These are phyloP conservation scores for Acmispon strigosus DNA, from an alignment of 306 rosid species.

Conservation along the genomic window DNA sequence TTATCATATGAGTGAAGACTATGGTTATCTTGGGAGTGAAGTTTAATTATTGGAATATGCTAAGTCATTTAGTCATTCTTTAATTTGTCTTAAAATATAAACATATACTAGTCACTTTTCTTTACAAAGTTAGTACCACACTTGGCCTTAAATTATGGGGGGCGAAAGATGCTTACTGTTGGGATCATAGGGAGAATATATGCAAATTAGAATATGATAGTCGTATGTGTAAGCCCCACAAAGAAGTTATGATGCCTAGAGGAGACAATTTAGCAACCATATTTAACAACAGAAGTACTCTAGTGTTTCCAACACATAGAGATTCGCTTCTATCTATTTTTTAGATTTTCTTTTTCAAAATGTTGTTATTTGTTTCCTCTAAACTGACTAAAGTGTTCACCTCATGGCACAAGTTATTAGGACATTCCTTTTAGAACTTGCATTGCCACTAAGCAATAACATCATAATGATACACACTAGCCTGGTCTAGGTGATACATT, in stretches of 20 bases:
- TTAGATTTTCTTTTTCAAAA: neutral
- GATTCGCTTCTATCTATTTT: neutral
- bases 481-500: neutral
- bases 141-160: slow-evolving; percentile 5
- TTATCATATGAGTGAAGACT: slow-evolving; percentile 17
- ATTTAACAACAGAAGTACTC: neutral
- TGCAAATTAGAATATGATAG: slow-evolving; percentile 35
- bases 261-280: slow-evolving; percentile 15
- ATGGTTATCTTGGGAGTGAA: slow-evolving; percentile 2
- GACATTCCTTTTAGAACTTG: neutral
- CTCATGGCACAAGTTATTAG: neutral
- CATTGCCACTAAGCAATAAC: neutral
- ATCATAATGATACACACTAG: slow-evolving; percentile 1
- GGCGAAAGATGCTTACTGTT: slow-evolving; percentile 9
- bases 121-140: slow-evolving; percentile 1
- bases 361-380: neutral
- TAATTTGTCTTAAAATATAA: neutral
- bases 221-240: slow-evolving; percentile 19
- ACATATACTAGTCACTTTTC: neutral
- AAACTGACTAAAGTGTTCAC: neutral
- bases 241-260: neutral
- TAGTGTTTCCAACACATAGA: slow-evolving; percentile 1
- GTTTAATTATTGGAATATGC: slow-evolving; percentile 6
- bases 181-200: slow-evolving; percentile 32
- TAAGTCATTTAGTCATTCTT: no score